Conservation (phyloP, 2,329 filamentous ascomycete species). For the Rhynchosporium graminicola region DNA sequence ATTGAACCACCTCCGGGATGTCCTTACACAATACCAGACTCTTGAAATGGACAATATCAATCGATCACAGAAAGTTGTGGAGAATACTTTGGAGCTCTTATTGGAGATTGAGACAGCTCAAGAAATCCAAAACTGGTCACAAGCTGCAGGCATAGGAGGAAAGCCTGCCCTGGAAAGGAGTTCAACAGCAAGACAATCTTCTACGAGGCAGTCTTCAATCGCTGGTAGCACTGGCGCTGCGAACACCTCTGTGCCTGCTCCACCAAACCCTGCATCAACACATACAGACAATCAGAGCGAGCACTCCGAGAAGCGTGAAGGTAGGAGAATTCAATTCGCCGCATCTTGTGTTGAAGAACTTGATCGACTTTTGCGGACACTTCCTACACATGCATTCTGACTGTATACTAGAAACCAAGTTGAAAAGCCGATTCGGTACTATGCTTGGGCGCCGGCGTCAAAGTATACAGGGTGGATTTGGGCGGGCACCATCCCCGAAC, state of each 20-base stretch:
- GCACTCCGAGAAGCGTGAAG: conserved; percentile 29
- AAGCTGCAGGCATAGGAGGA: conserved; percentile 43
- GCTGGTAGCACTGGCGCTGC: conserved; percentile 26
- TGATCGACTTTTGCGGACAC: conserved; percentile 22
- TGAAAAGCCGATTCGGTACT: conserved; percentile 67
- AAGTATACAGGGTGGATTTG: conserved; percentile 64
- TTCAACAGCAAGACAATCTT: conserved; percentile 31
- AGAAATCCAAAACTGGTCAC: conserved; percentile 76
- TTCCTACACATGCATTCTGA: conserved; percentile 7
- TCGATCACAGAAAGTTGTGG: conserved; percentile 70
- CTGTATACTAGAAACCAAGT: conserved; percentile 51
- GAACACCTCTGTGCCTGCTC: conserved; percentile 31
- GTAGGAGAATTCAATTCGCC: conserved; percentile 5
- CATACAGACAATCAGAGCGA: conserved; percentile 37
- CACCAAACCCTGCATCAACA: conserved; percentile 34
- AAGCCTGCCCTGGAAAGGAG: conserved; percentile 39
- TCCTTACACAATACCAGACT: conserved; percentile 89
- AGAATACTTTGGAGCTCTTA: conserved; percentile 77
- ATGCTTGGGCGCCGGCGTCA: conserved; percentile 67
- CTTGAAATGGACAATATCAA: conserved; percentile 88
- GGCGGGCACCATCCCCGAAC: conserved; percentile 56
- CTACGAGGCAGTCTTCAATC: conserved; percentile 35
- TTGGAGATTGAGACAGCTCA: conserved; percentile 84
- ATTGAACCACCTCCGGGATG: conserved; percentile 85
- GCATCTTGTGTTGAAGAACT: neutral